Evolutionary conservation across 257 asterid species (phyloP).

Genomic region (Knoxia roxburghii): DNA sequence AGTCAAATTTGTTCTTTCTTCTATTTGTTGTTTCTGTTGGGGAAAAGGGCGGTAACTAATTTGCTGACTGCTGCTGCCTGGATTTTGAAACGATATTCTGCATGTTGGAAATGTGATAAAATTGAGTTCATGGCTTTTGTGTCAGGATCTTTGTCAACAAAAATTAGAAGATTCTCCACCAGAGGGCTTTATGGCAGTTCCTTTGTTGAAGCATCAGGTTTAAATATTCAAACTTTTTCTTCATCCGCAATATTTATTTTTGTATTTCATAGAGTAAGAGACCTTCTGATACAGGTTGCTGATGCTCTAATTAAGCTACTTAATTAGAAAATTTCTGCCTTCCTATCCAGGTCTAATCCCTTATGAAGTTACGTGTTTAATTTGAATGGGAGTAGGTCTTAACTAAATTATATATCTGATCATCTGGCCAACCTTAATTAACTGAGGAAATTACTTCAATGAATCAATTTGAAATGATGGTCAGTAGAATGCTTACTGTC

Average conservation of each 20-base stretch:
- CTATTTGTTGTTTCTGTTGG: not conserved
- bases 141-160: conserved; percentile 70
- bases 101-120: not conserved
- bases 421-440: not conserved
- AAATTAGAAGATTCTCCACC: conserved; percentile 73
- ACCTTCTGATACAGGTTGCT: not conserved
- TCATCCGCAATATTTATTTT: not conserved
- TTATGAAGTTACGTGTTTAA: not conserved
- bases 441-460: not conserved
- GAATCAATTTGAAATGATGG: not conserved
- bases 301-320: not conserved
- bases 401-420: not conserved
- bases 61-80: not conserved
- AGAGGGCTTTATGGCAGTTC: conserved; percentile 74
- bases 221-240: not conserved
- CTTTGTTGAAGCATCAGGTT: conserved; percentile 83
- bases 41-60: not conserved
- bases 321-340: not conserved
- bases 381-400: not conserved
- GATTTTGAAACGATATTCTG: not conserved
- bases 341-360: not conserved
- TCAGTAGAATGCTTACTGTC: not conserved
- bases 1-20: too few species aligned
- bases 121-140: conserved; percentile 7
- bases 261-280: not conserved